These are phyloP conservation scores for Coprinellus micaceus DNA, from an alignment of 768 basidiomycete species.

Conservation along the genomic window DNA sequence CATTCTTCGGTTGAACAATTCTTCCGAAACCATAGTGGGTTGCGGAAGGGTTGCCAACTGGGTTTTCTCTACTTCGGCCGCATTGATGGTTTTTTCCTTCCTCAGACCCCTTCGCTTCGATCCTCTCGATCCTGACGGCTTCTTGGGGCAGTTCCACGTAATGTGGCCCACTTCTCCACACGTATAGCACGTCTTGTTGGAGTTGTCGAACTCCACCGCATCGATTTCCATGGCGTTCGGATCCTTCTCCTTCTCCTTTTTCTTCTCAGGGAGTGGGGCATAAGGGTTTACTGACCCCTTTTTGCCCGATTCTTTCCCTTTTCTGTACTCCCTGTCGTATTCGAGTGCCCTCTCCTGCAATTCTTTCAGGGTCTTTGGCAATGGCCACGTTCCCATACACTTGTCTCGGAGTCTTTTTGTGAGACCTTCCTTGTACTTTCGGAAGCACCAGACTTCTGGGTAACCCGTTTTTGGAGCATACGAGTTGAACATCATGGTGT, in stretches of 20 bases:
- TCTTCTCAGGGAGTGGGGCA: background rate
- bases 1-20: background rate
- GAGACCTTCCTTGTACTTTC: background rate
- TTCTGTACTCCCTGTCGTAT: background rate
- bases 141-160: background rate
- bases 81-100: too few relatives aligned
- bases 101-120: too few relatives aligned
- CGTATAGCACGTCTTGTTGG: background rate
- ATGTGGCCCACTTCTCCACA: conserved; percentile 2
- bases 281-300: background rate
- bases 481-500: background rate
- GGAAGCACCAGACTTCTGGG: background rate
- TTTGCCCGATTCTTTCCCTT: background rate
- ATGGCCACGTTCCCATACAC: background rate
- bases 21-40: too few relatives aligned
- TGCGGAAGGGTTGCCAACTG: too few relatives aligned
- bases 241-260: conserved; percentile 8
- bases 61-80: background rate
- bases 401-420: background rate
- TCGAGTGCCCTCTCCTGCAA: background rate
- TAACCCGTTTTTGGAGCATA: background rate
- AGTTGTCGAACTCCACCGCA: background rate
- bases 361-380: background rate
- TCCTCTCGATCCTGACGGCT: background rate
- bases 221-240: conserved; percentile 3